These are phyloP conservation scores for Eucalyptus rudis DNA, from an alignment of 345 rosid genomes.

Conservation along the genomic window DNA sequence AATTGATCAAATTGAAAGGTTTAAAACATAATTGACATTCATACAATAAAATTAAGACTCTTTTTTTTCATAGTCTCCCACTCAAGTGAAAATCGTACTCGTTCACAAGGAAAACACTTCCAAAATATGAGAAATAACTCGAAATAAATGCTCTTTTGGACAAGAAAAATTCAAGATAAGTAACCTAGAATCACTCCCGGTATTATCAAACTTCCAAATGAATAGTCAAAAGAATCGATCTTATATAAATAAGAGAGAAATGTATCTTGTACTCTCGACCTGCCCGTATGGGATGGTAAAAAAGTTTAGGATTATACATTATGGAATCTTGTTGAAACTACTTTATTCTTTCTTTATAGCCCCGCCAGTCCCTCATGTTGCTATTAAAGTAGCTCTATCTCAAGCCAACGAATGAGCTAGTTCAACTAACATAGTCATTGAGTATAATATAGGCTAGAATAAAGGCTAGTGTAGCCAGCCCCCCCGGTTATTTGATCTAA, in stretches of 20 bases:
- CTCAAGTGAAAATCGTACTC: background rate
- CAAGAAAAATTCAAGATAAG: background rate
- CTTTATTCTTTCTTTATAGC: background rate
- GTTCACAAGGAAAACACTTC: background rate
- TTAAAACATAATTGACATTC: rapidly evolving
- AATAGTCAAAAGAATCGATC: too few species aligned
- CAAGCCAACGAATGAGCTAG: background rate
- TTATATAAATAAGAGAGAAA: background rate
- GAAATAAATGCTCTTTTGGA: background rate
- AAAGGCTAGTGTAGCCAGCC: background rate
- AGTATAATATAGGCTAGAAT: background rate
- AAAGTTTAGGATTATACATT: background rate
- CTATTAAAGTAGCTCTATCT: background rate
- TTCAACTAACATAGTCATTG: background rate
- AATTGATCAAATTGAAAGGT: background rate
- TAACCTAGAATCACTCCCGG: background rate
- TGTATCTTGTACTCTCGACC: background rate
- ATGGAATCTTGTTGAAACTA: background rate
- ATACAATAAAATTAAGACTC: background rate
- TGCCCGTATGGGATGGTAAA: background rate
- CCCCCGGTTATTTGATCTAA: background rate
- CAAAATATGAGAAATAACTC: background rate
- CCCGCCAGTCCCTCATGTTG: background rate
- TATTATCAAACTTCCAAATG: background rate
- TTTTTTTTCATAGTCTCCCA: background rate